Percentiles rank a stretch among this genome's conserved stretches.
These are phyloP conservation scores for Populus alba DNA, from an alignment of 345 rosid genomes.

Conservation along the genomic window DNA sequence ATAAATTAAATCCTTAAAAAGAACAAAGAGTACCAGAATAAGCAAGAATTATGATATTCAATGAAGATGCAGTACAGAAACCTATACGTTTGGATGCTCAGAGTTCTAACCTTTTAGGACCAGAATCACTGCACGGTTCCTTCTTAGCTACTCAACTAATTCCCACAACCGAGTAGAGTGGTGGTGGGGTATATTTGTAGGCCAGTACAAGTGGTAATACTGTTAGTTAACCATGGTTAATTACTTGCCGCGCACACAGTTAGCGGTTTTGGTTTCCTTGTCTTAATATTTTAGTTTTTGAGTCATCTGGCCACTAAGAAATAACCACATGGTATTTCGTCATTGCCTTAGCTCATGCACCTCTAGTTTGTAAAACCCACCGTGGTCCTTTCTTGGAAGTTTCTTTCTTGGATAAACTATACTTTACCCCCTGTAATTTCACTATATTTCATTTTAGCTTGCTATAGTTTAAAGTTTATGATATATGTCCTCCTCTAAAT, in stretches of 20 bases:
- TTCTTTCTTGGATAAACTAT: background rate
- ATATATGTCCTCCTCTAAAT: too few relatives aligned
- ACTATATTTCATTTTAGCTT: background rate
- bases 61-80: background rate
- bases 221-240: constrained; percentile 13
- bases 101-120: background rate
- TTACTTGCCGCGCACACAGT: constrained; percentile 1
- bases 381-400: constrained; percentile 2
- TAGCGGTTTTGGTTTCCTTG: background rate
- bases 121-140: background rate
- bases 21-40: too few relatives aligned
- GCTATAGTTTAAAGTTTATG: too few relatives aligned
- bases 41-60: background rate
- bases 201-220: background rate
- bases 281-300: background rate
- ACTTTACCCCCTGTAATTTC: background rate
- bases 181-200: background rate
- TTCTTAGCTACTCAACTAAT: background rate
- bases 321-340: background rate
- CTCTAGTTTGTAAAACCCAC: background rate
- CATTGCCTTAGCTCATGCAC: background rate
- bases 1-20: too few relatives aligned
- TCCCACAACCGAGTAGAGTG: too few relatives aligned
- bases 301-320: background rate
- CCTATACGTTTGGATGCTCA: background rate